A percentile compares a stretch with the other conserved stretches of the same genome.
Conservation (phyloP, 257 asterid species). For the Jacaranda mimosifolia region DNA sequence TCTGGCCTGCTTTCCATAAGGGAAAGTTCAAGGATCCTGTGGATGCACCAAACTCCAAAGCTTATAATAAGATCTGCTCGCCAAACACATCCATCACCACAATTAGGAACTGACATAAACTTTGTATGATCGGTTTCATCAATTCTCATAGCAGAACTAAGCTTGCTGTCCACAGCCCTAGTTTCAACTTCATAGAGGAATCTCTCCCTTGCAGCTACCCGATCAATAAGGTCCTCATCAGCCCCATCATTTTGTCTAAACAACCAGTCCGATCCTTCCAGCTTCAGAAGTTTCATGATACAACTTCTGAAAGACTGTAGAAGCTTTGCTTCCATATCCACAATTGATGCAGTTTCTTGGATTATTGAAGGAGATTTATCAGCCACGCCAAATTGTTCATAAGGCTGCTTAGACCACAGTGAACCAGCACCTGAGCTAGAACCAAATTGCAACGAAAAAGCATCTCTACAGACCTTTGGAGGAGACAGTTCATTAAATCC, state of each 20-base stretch:
- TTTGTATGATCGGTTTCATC: slow-evolving; percentile 71
- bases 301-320: slow-evolving; percentile 90
- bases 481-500: slow-evolving; percentile 61
- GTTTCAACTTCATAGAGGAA: slow-evolving; percentile 75
- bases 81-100: slow-evolving; percentile 98
- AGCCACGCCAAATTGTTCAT: slow-evolving; percentile 91
- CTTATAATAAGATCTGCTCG: slow-evolving; percentile 77
- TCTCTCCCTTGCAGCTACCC: slow-evolving; percentile 89
- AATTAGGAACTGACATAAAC: slow-evolving; percentile 77
- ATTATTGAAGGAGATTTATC: slow-evolving; percentile 56
- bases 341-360: slow-evolving; percentile 56
- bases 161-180: slow-evolving; percentile 55
- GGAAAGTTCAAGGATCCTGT: slow-evolving; percentile 89
- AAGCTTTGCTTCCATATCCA: slow-evolving; percentile 76
- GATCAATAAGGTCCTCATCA: slow-evolving; percentile 93
- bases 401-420: slow-evolving; percentile 89
- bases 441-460: slow-evolving; percentile 56
- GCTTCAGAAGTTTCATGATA: slow-evolving; percentile 75
- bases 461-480: slow-evolving; percentile 66
- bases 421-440: slow-evolving; percentile 66
- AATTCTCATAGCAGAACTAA: slow-evolving; percentile 38
- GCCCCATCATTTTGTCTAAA: slow-evolving; percentile 92
- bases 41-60: slow-evolving; percentile 99
- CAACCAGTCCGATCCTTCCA: slow-evolving; percentile 93
- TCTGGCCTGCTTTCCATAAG: slow-evolving; percentile 98